Conservation (phyloP, 768 basidiomycete genomes). For the Agrocybe chaxingu region DNA sequence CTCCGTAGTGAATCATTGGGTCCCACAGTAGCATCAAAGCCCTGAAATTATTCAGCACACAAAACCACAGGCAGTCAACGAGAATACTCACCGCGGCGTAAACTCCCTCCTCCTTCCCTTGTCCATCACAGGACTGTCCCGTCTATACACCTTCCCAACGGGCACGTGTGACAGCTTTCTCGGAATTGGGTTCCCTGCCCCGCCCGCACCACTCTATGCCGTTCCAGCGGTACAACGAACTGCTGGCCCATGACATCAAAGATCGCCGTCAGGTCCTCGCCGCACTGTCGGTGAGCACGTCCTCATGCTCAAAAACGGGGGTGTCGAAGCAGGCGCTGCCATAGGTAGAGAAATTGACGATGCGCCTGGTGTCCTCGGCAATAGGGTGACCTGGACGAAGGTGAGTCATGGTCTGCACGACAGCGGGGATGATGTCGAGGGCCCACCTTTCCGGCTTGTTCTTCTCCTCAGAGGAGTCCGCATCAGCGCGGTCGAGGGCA, state of each 20-base stretch:
- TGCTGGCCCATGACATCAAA: slow-evolving; percentile 97
- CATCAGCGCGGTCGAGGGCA: too few relatives aligned
- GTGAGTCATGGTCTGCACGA: slow-evolving; percentile 9
- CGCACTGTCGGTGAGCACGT: slow-evolving; percentile 93
- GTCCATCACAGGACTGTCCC: slow-evolving; percentile 95
- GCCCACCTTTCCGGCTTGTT: too few relatives aligned
- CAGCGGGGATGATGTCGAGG: background rate
- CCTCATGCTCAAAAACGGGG: slow-evolving; percentile 97
- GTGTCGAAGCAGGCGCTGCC: slow-evolving; percentile 95
- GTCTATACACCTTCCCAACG: slow-evolving; percentile 87
- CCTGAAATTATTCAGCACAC: slow-evolving; percentile 41
- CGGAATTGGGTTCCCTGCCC: slow-evolving; percentile 55
- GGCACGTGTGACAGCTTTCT: slow-evolving; percentile 89
- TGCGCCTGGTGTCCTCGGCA: slow-evolving; percentile 84
- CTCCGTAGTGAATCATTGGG: slow-evolving; percentile 96
- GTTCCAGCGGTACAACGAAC: slow-evolving; percentile 91
- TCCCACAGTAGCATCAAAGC: slow-evolving; percentile 98
- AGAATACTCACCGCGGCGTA: slow-evolving; percentile 72
- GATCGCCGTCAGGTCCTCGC: slow-evolving; percentile 96
- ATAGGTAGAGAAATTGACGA: slow-evolving; percentile 86
- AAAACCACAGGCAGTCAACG: too few relatives aligned
- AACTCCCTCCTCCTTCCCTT: slow-evolving; percentile 99
- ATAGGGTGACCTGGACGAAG: slow-evolving; percentile 75
- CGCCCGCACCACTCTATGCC: slow-evolving; percentile 95
- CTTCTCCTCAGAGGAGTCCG: too few relatives aligned